Conservation (phyloP, 345 rosid genomes). For the Rubroshorea leprosula region DNA sequence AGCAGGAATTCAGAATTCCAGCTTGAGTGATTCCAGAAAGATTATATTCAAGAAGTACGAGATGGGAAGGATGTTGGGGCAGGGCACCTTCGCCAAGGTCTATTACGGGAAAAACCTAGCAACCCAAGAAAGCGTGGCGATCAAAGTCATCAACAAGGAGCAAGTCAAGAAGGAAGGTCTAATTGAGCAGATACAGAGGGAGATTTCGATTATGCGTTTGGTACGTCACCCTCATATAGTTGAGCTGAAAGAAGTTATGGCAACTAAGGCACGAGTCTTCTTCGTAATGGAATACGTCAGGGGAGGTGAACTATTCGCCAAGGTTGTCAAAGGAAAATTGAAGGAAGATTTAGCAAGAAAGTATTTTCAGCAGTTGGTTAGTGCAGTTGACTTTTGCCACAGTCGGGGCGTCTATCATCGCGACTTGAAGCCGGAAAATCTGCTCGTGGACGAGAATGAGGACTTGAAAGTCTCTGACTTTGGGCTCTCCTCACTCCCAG, state of each 20-base stretch:
- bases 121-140: constrained; percentile 21
- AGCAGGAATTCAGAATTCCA: neutral
- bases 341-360: constrained; percentile 26
- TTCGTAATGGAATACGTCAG: constrained; percentile 27
- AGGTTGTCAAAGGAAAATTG: constrained; percentile 22
- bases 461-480: constrained; percentile 27
- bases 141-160: constrained; percentile 26
- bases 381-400: constrained; percentile 25
- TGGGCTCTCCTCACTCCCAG: constrained; percentile 24
- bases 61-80: constrained; percentile 18
- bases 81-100: constrained; percentile 21
- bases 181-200: constrained; percentile 25
- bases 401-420: constrained; percentile 32
- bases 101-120: constrained; percentile 12
- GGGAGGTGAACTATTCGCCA: constrained; percentile 28
- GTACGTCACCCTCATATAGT: constrained; percentile 27
- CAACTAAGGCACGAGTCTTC: constrained; percentile 19
- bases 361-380: constrained; percentile 23
- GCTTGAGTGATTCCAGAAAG: constrained; percentile 7
- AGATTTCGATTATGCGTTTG: constrained; percentile 23
- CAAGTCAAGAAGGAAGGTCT: constrained; percentile 22
- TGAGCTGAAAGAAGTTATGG: constrained; percentile 29
- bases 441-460: constrained; percentile 24
- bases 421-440: constrained; percentile 28
- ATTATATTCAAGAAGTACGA: constrained; percentile 13